phyloP scores from a whole-genome alignment of 2,329 filamentous ascomycete species.

The Fusarium duplospermum region DNA sequence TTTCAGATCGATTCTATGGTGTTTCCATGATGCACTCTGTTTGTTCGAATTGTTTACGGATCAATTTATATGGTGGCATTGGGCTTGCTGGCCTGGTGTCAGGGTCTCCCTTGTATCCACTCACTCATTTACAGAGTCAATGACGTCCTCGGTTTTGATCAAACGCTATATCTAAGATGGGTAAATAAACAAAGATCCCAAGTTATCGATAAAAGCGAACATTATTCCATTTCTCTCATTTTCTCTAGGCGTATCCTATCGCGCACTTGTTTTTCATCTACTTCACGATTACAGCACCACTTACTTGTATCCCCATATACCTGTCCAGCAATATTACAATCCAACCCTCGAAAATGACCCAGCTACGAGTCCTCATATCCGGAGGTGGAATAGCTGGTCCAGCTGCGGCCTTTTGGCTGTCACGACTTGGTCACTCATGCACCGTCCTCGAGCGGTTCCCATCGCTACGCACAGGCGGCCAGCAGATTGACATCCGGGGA shows the following conservation, averaged over 20 bases:
- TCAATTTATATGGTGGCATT: not conserved
- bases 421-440: constrained; percentile 50
- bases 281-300: not conserved
- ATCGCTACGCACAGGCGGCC: constrained; percentile 52
- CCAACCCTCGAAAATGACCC: not conserved
- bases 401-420: constrained; percentile 56
- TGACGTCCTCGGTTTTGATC: constrained; percentile 14
- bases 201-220: not conserved
- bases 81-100: not conserved
- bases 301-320: not conserved
- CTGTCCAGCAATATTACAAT: not conserved
- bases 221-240: not conserved
- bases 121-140: constrained; percentile 9
- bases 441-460: constrained; percentile 58
- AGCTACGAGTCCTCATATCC: constrained; percentile 60
- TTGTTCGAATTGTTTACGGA: not conserved
- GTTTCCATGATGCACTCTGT: accelerated
- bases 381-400: constrained; percentile 60
- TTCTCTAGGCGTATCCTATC: not conserved
- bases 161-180: not conserved
- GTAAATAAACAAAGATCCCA: not conserved
- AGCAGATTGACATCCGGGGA: constrained; percentile 60
- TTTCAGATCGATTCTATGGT: not conserved
- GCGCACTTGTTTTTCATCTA: not conserved
- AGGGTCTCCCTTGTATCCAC: not conserved